phyloP scores from a whole-genome alignment of 106 monocot species.

The Xerophyta viscosa region DNA sequence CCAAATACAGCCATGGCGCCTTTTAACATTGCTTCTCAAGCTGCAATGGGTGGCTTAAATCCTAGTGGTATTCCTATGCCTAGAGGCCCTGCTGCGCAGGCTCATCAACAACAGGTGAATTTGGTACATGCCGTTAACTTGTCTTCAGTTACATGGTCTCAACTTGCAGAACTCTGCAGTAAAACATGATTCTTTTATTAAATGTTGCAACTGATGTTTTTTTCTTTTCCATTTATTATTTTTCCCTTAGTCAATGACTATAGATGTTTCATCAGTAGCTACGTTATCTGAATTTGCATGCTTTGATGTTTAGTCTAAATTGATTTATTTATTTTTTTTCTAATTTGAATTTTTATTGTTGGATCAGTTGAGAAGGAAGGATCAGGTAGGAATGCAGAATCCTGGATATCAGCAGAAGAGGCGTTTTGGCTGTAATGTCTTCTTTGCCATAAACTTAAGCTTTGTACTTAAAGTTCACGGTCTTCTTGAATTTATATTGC shows the following conservation, averaged over 20 bases:
- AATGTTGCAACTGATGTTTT: too few species aligned
- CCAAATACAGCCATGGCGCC: slow-evolving; percentile 37
- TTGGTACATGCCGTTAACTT: background rate
- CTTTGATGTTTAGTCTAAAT: too few species aligned
- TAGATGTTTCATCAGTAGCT: too few species aligned
- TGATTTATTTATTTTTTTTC: background rate
- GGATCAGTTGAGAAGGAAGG: slow-evolving; percentile 77
- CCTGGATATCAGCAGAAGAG: slow-evolving; percentile 91
- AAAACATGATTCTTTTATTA: too few species aligned
- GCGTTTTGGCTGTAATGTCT: slow-evolving; percentile 47
- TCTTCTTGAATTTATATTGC: too few species aligned
- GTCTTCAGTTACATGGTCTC: too few species aligned
- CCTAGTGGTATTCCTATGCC: slow-evolving; percentile 65
- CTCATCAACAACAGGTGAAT: slow-evolving; percentile 69
- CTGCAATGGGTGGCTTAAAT: slow-evolving; percentile 51
- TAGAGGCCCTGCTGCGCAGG: slow-evolving; percentile 48
- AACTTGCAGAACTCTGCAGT: too few species aligned
- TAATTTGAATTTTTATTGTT: slow-evolving; percentile 6
- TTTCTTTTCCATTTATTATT: too few species aligned
- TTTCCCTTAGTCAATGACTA: too few species aligned
- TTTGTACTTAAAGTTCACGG: too few species aligned
- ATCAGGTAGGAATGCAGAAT: slow-evolving; percentile 87
- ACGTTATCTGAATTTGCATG: too few species aligned
- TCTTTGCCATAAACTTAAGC: too few species aligned
- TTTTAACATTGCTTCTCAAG: slow-evolving; percentile 68